Evolutionary conservation across 2,329 filamentous ascomycete species (phyloP), one percentile per base, ranked within the genome.

Genomic region (Penicillium sp.): DNA sequence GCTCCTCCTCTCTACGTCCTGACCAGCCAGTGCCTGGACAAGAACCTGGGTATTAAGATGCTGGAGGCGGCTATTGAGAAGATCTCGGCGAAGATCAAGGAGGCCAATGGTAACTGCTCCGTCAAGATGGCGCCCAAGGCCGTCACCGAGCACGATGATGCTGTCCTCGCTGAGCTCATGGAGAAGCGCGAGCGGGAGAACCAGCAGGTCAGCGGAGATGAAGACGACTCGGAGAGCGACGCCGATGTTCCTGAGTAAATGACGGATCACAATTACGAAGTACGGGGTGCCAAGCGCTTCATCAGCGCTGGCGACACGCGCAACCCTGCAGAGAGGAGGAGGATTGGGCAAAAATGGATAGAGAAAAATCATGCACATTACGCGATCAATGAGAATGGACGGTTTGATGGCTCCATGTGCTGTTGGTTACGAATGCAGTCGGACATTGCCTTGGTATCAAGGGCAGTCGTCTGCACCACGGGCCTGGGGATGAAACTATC

Each of bases 101-200:
- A 72, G 37, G 80, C 86, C 0, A 87, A 87, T 44, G 93, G 93
- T 51, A 83, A 82, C 65, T 86, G 91, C 65, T 80, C 85, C 35
- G 86, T 96, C 61, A 95, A 94, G 82, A 98, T 98, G 93, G 90
- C 93, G 63, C 93, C 93, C 59, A 97, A 97, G 83, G 93, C 94
- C 4, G 93, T 98, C 52, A 98, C 93, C 1, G 94, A 97, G 79
- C 94, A 89, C 70, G 94, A 98, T 64, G 93, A 98, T 66, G 93
- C 91, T 22, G 90, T 96, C 73, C 78, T 98, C 57, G 89, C 96
- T 71, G 93, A 91, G 42, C 80, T 98, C 56, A 98, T 98, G 93
- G 93, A 97, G 79, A 96, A 97, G 84, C 85, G 87, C 58, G 93
- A 95, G 77, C 85, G 89, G 57, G 91, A 97, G 80, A 98, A 98